Percentiles rank a stretch among this genome's conserved stretches.
These are phyloP conservation scores for Magnolia kwangsiensis DNA, from an alignment of 164 flowering plant species.

Conservation along the genomic window DNA sequence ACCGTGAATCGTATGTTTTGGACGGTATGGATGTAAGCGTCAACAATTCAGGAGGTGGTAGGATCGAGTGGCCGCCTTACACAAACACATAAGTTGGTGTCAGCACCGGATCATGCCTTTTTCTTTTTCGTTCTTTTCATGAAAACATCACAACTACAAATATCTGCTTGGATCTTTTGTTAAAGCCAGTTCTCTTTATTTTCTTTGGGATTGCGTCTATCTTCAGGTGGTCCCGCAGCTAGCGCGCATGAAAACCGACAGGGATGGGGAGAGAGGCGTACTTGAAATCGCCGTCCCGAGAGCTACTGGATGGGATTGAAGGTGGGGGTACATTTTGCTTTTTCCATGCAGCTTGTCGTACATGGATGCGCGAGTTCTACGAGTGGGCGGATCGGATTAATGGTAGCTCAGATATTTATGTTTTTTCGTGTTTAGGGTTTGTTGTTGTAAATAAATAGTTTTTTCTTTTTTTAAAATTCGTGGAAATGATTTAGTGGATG, in stretches of 20 bases:
- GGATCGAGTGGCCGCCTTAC: background rate
- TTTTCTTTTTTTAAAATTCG: too few species aligned
- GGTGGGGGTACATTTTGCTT: background rate
- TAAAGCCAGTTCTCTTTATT: background rate
- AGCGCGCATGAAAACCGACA: slow-evolving; percentile 4
- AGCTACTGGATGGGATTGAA: background rate
- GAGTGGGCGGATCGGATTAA: background rate
- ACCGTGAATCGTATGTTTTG: background rate
- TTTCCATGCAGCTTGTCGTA: background rate
- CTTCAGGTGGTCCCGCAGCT: slow-evolving; percentile 28
- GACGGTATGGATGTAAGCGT: background rate
- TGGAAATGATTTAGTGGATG: too few species aligned
- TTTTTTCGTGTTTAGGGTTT: background rate
- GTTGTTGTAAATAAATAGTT: background rate
- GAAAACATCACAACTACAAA: background rate
- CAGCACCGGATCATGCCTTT: background rate
- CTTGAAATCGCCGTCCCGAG: slow-evolving; percentile 1
- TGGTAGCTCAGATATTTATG: background rate
- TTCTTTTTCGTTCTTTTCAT: background rate
- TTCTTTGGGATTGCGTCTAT: background rate
- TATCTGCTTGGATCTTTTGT: background rate
- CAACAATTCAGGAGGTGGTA: background rate
- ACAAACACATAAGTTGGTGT: background rate
- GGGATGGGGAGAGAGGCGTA: background rate
- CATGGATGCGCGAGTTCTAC: background rate